Evolutionary conservation across 306 rosid species (phyloP), one percentile per base, ranked within the genome.

Genomic region (Malus asiatica): DNA sequence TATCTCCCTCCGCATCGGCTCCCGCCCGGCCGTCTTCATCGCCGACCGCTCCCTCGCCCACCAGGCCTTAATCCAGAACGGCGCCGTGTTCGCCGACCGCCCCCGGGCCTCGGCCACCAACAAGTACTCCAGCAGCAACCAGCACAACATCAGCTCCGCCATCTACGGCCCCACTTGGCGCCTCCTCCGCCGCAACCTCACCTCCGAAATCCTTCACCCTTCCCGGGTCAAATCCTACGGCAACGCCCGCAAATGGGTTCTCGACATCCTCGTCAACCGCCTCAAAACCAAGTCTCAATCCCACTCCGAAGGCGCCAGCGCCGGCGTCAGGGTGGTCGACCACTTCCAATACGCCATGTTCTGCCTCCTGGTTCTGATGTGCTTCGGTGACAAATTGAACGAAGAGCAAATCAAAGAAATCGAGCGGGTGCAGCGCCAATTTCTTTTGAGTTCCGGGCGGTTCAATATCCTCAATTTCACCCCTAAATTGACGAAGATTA

Each of bases 141-240:
- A 76, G 30, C 78, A 76, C 78, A 81, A 6, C 32, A 72, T 81
- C 71, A 72, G 60, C 84, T 67, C 75, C 58, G 66, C 81, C 66
- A 2, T 11, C 22, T 77, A 81, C 66, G 84, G 84, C 51, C 58
- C 38, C 38, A 33, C 38, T 33, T 51, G 67, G 84, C 81, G 84
- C 35, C 59, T 68, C 70, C 75, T 81, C 71, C 81, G 84, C 75
- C 81, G 84, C n/a, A 81, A 81, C 67, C 78, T 81, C 71, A 72
- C 75, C 29, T 33, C 7, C 42, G 75, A 81, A 23, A 66, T 77
- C 66, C 81, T 81, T 71, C 81, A 77, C 75, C 84, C 78, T 66
- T 77, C 38, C 71, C 81, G 81, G 11, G 45, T 72, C 71, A 66
- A 59, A 30, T 29, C 75, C 13, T 81, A 71, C 65, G 11, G 42